Evolutionary conservation across 345 rosid genomes (phyloP), one percentile per base, ranked within the genome.

Genomic region (Mallotus nudiflorus): DNA sequence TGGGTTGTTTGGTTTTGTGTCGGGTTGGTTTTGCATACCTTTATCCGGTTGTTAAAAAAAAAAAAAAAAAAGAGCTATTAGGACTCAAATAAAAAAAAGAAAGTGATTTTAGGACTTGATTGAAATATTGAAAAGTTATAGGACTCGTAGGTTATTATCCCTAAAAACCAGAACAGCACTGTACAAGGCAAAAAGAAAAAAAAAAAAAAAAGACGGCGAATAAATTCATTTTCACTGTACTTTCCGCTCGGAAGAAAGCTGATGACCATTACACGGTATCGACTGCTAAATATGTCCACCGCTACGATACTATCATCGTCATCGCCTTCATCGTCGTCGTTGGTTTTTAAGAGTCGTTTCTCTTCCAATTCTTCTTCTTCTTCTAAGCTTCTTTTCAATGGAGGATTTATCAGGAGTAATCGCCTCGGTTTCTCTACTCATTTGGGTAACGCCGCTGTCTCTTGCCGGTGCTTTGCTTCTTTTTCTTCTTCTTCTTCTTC

Each of bases 391-490:
- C 56, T 65, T 46, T 33, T 53, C 55, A 15, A 49, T 33, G 80
- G 28, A 15, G 67, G 48, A 39, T 4, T 24, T 35, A 3, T 31
- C 33, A 62, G 46, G 20, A 44, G 19, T 6, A 55, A 31, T 66
- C 51, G 75, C 40, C 76, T 80, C 16, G 13, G 60, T 8, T 77
- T 71, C 66, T n/a, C 65, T 56, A 22, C 53, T 61, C 72, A 50
- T 19, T 62, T 65, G 35, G 18, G 76, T 42, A 75, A 65, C 57
- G 54, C 73, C 57, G 54, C 73, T 20, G 33, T 48, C 56, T 70
- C 81, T 35, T 75, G 71, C 63, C 85, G 83, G 14, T 73, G 83
- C 22, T 82, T 73, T 65, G 78, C 83, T 56, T 67, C 75, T 51
- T 73, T 6, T 33, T 33, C 83, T 55, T 67, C 75, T 50, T 67